Percentiles rank a stretch among this genome's conserved stretches.
Evolutionary conservation across 2,329 filamentous ascomycete genomes (phyloP).

Genomic region (Furcasterigmium furcatum): DNA sequence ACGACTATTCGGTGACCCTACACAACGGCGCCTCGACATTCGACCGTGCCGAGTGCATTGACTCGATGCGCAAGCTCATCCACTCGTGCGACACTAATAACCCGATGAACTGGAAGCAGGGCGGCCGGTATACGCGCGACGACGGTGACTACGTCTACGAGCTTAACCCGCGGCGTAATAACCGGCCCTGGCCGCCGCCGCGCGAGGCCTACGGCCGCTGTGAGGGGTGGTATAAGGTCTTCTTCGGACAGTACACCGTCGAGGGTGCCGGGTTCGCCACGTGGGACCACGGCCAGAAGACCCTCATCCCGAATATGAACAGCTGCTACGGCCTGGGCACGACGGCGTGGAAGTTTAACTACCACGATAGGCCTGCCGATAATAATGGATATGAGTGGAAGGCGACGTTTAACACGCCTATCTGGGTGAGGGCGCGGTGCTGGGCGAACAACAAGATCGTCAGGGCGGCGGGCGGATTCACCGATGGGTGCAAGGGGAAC

Average conservation of each 20-base stretch:
- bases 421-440: conserved; percentile 15
- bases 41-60: conserved; percentile 15
- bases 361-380: conserved; percentile 14
- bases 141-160: conserved; percentile 18
- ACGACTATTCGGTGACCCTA: conserved; percentile 14
- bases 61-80: conserved; percentile 16
- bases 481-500: conserved; percentile 11
- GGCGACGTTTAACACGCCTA: conserved; percentile 15
- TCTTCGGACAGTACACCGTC: conserved; percentile 16
- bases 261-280: conserved; percentile 19
- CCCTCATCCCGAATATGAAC: conserved; percentile 14
- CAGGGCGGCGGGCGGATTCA: conserved; percentile 10
- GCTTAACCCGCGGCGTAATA: conserved; percentile 13
- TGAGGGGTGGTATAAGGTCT: conserved; percentile 15
- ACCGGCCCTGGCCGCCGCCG: conserved; percentile 19
- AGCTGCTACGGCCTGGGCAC: conserved; percentile 14
- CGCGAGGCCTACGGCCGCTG: conserved; percentile 15
- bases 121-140: conserved; percentile 15
- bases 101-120: conserved; percentile 26
- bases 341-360: conserved; percentile 21
- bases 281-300: conserved; percentile 18
- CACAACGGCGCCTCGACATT: conserved; percentile 6
- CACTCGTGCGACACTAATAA: conserved; percentile 23
- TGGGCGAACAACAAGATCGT: conserved; percentile 19
- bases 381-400: conserved; percentile 18